These are phyloP conservation scores for Vinca major DNA, from an alignment of 305 asterid genomes.

Conservation along the genomic window DNA sequence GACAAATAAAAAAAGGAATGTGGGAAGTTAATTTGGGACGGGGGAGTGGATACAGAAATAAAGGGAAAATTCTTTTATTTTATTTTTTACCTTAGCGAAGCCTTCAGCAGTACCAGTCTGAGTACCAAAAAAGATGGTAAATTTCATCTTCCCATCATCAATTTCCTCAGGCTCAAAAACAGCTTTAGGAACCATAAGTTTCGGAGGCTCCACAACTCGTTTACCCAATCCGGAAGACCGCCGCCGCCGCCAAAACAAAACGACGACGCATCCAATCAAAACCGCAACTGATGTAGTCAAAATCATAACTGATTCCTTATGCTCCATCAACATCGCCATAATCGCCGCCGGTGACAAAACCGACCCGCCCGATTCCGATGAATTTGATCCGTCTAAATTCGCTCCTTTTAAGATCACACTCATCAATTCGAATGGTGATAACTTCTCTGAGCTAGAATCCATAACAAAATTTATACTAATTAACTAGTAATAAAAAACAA, in stretches of 20 bases:
- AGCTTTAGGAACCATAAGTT: slow-evolving; percentile 36
- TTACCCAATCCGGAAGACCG: slow-evolving; percentile 30
- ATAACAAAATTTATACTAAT: slow-evolving; percentile 11
- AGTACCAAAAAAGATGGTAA: slow-evolving; percentile 81
- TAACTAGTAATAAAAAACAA: no score
- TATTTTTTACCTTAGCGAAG: slow-evolving; percentile 65
- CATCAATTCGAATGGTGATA: slow-evolving; percentile 80
- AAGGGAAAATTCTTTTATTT: no score
- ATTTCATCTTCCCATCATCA: slow-evolving; percentile 73
- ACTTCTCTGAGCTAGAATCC: slow-evolving; percentile 58
- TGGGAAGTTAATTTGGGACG: no score
- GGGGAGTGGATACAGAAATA: no score
- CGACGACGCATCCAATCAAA: slow-evolving; percentile 51
- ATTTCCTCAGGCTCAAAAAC: slow-evolving; percentile 49
- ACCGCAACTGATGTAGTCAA: slow-evolving; percentile 69
- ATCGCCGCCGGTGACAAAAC: slow-evolving; percentile 32
- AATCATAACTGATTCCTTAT: slow-evolving; percentile 59
- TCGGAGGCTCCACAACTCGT: slow-evolving; percentile 42
- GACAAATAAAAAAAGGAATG: no score
- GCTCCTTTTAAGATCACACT: slow-evolving; percentile 59
- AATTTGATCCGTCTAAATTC: slow-evolving; percentile 42
- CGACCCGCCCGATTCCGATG: slow-evolving; percentile 33
- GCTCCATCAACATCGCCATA: slow-evolving; percentile 60
- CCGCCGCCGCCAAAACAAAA: slow-evolving; percentile 30
- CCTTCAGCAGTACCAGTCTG: slow-evolving; percentile 99